These are phyloP conservation scores for Jacaranda mimosifolia DNA, from an alignment of 257 asterid species.

Conservation along the genomic window DNA sequence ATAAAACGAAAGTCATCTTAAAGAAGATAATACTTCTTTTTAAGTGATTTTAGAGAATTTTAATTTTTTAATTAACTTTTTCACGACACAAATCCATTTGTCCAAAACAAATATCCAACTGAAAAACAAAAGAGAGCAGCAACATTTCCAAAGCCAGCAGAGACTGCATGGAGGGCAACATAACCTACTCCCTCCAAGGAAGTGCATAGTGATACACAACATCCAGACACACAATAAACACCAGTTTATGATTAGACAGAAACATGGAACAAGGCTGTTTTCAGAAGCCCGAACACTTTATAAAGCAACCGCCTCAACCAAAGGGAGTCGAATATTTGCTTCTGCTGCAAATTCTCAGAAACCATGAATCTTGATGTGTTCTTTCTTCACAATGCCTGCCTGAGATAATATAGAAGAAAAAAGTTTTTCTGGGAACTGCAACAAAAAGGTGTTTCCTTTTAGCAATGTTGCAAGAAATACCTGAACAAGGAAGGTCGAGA, in stretches of 20 bases:
- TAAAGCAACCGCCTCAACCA: constrained; percentile 37
- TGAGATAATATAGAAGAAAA: constrained; percentile 32
- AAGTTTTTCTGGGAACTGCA: not conserved
- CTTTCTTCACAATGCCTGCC: constrained; percentile 91
- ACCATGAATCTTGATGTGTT: constrained; percentile 82
- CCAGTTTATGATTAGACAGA: constrained; percentile 20
- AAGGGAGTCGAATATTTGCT: constrained; percentile 18
- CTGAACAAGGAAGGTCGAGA: constrained; percentile 65
- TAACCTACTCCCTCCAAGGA: constrained; percentile 6
- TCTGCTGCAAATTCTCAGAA: constrained; percentile 48
- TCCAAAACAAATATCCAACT: not conserved
- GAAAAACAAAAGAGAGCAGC: not conserved
- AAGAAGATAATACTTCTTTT: too few species aligned
- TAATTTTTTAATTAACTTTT: too few species aligned
- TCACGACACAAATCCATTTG: too few species aligned
- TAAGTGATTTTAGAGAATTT: too few species aligned
- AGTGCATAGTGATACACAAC: constrained; percentile 29
- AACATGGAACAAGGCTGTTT: not conserved
- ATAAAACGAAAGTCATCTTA: too few species aligned
- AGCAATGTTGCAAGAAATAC: constrained; percentile 16
- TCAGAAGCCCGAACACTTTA: not conserved
- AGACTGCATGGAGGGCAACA: constrained; percentile 1
- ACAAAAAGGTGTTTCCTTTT: not conserved
- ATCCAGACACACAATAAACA: constrained; percentile 1
- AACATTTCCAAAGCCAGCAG: constrained; percentile 25